A percentile compares a stretch with the other conserved stretches of the same genome.
phyloP scores from a whole-genome alignment of 2,329 filamentous ascomycete genomes.

The Aspergillus sp. region DNA sequence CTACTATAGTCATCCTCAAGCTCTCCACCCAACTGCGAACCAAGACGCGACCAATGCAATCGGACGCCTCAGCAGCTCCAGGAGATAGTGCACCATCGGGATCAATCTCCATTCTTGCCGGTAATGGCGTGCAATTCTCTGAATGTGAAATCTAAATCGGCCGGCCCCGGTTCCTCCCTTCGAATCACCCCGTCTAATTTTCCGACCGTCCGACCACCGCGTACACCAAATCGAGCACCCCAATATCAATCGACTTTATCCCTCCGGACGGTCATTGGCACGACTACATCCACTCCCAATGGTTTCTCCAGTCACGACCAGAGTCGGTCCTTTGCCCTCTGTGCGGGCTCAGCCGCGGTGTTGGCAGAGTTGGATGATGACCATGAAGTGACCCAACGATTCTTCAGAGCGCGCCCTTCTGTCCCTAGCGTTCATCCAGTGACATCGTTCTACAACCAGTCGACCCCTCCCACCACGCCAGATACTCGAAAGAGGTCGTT shows the following conservation, averaged over 20 bases:
- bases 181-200: constrained; percentile 76
- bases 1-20: background rate
- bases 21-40: background rate
- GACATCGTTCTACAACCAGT: constrained; percentile 53
- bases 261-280: constrained; percentile 83
- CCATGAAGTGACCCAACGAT: constrained; percentile 68
- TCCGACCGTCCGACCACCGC: constrained; percentile 62
- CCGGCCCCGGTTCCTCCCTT: constrained; percentile 42
- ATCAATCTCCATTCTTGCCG: constrained; percentile 13
- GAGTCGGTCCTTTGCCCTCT: constrained; percentile 75
- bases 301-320: constrained; percentile 80
- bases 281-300: constrained; percentile 79
- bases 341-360: constrained; percentile 90
- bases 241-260: constrained; percentile 56
- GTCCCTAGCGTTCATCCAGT: constrained; percentile 65
- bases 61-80: constrained; percentile 16
- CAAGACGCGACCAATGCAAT: constrained; percentile 20
- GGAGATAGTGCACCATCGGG: constrained; percentile 28
- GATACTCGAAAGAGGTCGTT: constrained; percentile 59
- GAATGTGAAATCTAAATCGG: constrained; percentile 35
- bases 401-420: constrained; percentile 80
- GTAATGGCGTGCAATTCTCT: constrained; percentile 38
- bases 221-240: constrained; percentile 59
- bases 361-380: constrained; percentile 75
- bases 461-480: constrained; percentile 57